Percentiles rank a stretch among this genome's conserved stretches.
Conservation (phyloP, 78 protist genomes). For the Dictyostelium purpureum region DNA sequence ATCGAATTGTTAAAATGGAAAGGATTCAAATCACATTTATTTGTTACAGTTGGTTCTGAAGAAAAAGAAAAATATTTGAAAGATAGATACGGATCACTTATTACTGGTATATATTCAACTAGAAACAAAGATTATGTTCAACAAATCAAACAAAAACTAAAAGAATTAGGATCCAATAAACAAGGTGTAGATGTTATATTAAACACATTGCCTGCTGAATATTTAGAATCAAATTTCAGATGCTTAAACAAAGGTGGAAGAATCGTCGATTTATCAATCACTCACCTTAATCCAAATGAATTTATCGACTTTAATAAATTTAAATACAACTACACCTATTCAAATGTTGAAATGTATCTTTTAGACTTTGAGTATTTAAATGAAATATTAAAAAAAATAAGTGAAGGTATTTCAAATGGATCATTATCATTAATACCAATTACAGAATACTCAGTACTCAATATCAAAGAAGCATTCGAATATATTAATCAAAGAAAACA, state of each 20-base stretch:
- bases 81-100: not conserved
- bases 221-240: not conserved
- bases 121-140: not conserved
- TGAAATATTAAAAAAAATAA: not conserved
- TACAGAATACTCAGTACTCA: not conserved
- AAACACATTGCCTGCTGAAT: not conserved
- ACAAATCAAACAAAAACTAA: not conserved
- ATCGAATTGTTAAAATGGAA: constrained; percentile 24
- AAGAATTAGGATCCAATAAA: not conserved
- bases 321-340: not conserved
- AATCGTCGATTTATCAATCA: constrained; percentile 17
- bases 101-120: not conserved
- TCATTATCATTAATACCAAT: constrained; percentile 27
- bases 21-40: not conserved
- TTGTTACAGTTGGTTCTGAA: constrained; percentile 1
- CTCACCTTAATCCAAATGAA: not conserved
- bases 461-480: constrained; percentile 51
- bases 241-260: constrained; percentile 1
- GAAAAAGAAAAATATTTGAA: not conserved
- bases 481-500: constrained; percentile 26
- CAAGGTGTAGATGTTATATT: constrained; percentile 1
- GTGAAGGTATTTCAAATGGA: not conserved
- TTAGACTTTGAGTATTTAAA: not conserved
- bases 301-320: not conserved
- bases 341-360: not conserved